Evolutionary conservation across 129 eudicot species (phyloP).

Genomic region (Arctium minus): DNA sequence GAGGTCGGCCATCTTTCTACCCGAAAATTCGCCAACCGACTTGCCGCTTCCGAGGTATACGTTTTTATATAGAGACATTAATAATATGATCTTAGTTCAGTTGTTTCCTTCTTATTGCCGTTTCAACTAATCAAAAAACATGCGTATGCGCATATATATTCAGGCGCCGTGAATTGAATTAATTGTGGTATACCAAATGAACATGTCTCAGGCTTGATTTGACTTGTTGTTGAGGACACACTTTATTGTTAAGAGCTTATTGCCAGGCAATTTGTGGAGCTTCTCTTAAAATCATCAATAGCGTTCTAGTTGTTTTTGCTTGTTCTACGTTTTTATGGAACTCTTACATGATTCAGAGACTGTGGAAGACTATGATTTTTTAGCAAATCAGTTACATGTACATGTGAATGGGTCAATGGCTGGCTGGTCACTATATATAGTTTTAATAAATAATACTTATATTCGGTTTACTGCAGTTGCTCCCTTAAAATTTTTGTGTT

Average conservation of each 20-base stretch:
- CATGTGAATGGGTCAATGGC: background rate
- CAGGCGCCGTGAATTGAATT: background rate
- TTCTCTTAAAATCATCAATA: background rate
- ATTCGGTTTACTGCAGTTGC: background rate
- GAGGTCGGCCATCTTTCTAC: conserved; percentile 71
- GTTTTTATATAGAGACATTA: background rate
- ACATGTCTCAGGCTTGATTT: background rate
- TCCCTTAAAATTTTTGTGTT: background rate
- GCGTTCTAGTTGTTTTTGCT: background rate
- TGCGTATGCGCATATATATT: background rate
- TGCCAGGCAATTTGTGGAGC: background rate
- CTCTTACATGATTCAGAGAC: background rate
- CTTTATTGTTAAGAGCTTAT: background rate
- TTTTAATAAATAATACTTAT: too few species aligned
- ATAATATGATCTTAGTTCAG: background rate
- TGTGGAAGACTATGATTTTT: background rate
- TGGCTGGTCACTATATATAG: background rate
- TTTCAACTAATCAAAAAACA: background rate
- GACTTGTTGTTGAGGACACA: conserved; percentile 1
- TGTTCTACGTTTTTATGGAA: background rate
- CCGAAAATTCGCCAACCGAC: conserved; percentile 62
- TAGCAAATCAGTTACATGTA: background rate
- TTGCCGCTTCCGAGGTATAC: conserved; percentile 76
- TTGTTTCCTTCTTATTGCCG: background rate
- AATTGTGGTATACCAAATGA: background rate